Evolutionary conservation across 2,329 filamentous ascomycete species (phyloP).

Genomic region (Ophiocordyceps camponoti-leonardi): DNA sequence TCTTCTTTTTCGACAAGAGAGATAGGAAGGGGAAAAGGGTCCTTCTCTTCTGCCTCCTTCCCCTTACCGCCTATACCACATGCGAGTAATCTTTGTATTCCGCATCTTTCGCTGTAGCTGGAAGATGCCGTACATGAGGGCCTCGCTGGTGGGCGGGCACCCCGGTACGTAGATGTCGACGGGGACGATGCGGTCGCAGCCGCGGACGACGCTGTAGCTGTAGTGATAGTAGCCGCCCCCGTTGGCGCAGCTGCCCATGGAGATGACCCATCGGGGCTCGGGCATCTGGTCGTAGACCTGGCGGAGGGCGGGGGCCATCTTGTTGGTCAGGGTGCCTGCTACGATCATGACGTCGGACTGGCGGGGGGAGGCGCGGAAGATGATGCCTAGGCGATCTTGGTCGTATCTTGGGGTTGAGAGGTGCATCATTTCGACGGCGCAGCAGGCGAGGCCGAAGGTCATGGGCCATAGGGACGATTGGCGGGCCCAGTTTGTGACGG

Average conservation of each 20-base stretch:
- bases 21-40: no score
- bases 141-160: conserved; percentile 46
- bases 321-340: conserved; percentile 83
- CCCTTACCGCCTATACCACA: conserved; percentile 40
- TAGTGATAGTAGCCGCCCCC: conserved; percentile 81
- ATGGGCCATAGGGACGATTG: conserved; percentile 79
- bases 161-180: conserved; percentile 70
- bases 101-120: conserved; percentile 65
- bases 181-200: conserved; percentile 60
- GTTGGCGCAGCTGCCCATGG: conserved; percentile 74
- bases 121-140: conserved; percentile 55
- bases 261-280: conserved; percentile 70
- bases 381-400: conserved; percentile 75
- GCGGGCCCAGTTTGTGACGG: conserved; percentile 68
- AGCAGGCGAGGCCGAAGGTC: conserved; percentile 79
- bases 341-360: conserved; percentile 92
- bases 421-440: conserved; percentile 87
- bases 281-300: conserved; percentile 96
- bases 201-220: conserved; percentile 60
- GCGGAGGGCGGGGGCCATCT: conserved; percentile 82
- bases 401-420: conserved; percentile 77
- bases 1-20: no score
- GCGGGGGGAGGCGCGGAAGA: conserved; percentile 74
- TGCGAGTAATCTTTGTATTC: conserved; percentile 33
- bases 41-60: no score